Conservation (phyloP, 2,329 filamentous ascomycete species). For the Cladosporium halotolerans region DNA sequence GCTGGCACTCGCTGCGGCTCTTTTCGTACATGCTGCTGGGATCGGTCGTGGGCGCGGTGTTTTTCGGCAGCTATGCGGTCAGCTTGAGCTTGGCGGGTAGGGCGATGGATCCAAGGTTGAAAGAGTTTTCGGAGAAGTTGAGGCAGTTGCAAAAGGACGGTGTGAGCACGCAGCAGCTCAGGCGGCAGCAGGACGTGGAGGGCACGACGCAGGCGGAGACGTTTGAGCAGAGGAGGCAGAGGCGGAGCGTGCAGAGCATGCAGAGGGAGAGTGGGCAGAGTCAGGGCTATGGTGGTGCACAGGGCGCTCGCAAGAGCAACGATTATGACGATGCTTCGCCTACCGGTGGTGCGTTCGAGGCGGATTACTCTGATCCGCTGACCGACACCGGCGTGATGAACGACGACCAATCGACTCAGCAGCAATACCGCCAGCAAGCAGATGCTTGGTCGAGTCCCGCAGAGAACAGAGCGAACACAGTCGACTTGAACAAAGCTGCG, state of each 20-base stretch:
- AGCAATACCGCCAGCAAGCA: constrained; percentile 14
- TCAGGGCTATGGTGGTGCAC: constrained; percentile 6
- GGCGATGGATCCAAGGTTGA: constrained; percentile 36
- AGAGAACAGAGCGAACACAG: background rate
- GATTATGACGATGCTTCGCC: constrained; percentile 37
- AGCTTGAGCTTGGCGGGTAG: constrained; percentile 30
- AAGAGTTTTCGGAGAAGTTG: constrained; percentile 33
- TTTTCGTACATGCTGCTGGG: constrained; percentile 28
- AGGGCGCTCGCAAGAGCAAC: background rate
- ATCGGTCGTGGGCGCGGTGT: constrained; percentile 29
- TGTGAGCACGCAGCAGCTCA: constrained; percentile 9
- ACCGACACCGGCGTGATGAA: constrained; percentile 25
- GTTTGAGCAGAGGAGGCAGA: constrained; percentile 27
- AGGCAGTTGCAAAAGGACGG: constrained; percentile 26
- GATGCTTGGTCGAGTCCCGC: constrained; percentile 8
- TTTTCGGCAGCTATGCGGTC: constrained; percentile 28
- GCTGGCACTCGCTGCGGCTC: constrained; percentile 28
- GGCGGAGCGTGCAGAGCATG: constrained; percentile 18
- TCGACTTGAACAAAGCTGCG: background rate
- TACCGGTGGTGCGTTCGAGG: constrained; percentile 29
- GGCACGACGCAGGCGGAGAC: constrained; percentile 22
- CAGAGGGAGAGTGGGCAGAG: constrained; percentile 4
- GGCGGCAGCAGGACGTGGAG: constrained; percentile 13
- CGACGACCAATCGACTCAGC: constrained; percentile 24
- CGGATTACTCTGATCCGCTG: constrained; percentile 24